phyloP scores from a whole-genome alignment of 169 alveolate genomes.

The Eimeria praecox region DNA sequence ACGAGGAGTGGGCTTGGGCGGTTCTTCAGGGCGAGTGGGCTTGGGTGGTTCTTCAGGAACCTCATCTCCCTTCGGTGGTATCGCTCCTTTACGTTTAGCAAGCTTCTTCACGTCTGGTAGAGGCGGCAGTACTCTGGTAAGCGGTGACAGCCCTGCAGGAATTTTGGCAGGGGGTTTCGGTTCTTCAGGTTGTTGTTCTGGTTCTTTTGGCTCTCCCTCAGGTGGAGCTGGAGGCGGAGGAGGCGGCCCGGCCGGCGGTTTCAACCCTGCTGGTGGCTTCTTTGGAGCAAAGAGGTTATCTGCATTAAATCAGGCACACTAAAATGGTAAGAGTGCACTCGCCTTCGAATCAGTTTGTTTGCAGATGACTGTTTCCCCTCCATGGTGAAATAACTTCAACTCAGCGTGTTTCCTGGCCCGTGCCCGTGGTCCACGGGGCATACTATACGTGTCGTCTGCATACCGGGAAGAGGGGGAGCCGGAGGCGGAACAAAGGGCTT shows the following conservation, averaged over 20 bases:
- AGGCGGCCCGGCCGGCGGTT: neutral
- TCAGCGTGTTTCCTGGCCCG: neutral
- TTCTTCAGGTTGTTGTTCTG: neutral
- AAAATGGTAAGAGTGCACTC: neutral
- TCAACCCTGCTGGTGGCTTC: too few species aligned
- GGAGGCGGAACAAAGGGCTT: neutral
- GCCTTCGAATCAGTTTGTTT: neutral
- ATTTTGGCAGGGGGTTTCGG: neutral
- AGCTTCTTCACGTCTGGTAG: neutral
- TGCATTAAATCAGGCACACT: neutral
- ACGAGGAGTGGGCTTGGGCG: too few species aligned
- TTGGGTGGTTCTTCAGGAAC: neutral
- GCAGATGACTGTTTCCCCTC: too few species aligned
- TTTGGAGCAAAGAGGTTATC: neutral
- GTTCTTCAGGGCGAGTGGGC: neutral
- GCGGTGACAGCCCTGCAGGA: neutral
- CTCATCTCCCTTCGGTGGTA: neutral
- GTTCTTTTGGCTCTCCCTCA: neutral
- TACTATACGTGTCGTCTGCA: neutral
- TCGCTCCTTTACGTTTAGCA: neutral
- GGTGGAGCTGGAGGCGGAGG: neutral
- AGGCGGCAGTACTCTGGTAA: neutral
- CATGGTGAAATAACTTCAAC: too few species aligned
- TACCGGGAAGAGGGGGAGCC: slow-evolving; percentile 6
- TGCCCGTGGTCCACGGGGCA: neutral